Conservation (phyloP, 2,329 filamentous ascomycete genomes). For the Colletotrichum sp. region DNA sequence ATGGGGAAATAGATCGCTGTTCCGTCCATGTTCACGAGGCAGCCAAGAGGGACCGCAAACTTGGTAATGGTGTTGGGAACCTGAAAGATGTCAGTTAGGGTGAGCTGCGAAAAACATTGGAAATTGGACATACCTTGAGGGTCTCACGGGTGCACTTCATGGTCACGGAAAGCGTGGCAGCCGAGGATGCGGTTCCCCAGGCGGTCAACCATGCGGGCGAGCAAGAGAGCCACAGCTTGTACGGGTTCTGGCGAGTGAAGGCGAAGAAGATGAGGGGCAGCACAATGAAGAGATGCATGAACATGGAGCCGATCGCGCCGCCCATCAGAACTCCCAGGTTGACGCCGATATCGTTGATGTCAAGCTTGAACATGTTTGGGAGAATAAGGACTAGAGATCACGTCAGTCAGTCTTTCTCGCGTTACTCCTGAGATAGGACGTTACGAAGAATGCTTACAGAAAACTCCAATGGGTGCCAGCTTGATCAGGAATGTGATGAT, state of each 20-base stretch:
- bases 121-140: slow-evolving; percentile 21
- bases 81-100: not conserved
- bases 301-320: slow-evolving; percentile 49
- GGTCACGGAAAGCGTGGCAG: slow-evolving; percentile 56
- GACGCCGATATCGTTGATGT: slow-evolving; percentile 50
- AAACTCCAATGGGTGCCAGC: slow-evolving; percentile 55
- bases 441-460: slow-evolving; percentile 31
- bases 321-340: slow-evolving; percentile 58
- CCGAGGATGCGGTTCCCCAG: slow-evolving; percentile 59
- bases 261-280: slow-evolving; percentile 47
- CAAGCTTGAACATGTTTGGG: slow-evolving; percentile 54
- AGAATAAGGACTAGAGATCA: slow-evolving; percentile 40
- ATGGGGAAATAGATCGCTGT: slow-evolving; percentile 62
- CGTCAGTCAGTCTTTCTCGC: not conserved
- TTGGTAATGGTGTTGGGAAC: slow-evolving; percentile 49
- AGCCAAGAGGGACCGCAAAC: slow-evolving; percentile 53
- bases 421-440: too few species aligned
- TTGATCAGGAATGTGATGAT: slow-evolving; percentile 55
- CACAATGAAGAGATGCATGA: slow-evolving; percentile 50
- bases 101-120: not conserved
- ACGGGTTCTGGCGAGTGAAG: slow-evolving; percentile 51
- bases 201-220: slow-evolving; percentile 59
- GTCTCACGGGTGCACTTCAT: slow-evolving; percentile 44
- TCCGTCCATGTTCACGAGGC: slow-evolving; percentile 57
- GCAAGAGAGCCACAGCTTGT: slow-evolving; percentile 50